Conservation (phyloP, 371 early-diverging fungal genomes). For the Mortierella sp. region DNA sequence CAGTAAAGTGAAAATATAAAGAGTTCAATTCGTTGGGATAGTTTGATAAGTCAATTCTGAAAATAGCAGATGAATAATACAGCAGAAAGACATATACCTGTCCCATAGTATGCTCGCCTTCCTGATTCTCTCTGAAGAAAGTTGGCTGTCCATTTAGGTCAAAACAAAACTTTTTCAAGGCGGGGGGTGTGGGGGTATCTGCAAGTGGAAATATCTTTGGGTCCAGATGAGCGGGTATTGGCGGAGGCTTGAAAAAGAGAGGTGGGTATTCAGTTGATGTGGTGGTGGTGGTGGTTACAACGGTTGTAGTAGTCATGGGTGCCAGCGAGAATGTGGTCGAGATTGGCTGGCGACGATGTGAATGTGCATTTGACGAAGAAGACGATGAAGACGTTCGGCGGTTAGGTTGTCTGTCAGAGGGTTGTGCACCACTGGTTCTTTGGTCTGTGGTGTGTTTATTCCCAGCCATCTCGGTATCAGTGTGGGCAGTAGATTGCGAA, state of each 20-base stretch:
- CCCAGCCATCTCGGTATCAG: slow-evolving; percentile 15
- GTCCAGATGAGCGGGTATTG: slow-evolving; percentile 60
- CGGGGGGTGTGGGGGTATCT: slow-evolving; percentile 71
- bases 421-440: slow-evolving; percentile 3
- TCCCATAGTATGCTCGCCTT: slow-evolving; percentile 57
- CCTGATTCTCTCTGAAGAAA: slow-evolving; percentile 67
- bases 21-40: too few relatives aligned
- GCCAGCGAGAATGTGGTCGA: slow-evolving; percentile 59
- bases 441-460: slow-evolving; percentile 1
- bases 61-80: not conserved
- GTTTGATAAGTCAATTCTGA: too few relatives aligned
- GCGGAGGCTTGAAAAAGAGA: slow-evolving; percentile 62
- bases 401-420: not conserved
- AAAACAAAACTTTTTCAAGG: slow-evolving; percentile 71
- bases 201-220: slow-evolving; percentile 69
- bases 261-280: slow-evolving; percentile 72
- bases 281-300: slow-evolving; percentile 75
- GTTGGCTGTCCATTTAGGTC: slow-evolving; percentile 73
- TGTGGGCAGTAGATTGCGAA: not conserved
- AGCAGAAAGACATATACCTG: slow-evolving; percentile 32
- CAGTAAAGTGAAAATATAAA: too few relatives aligned
- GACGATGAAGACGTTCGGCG: slow-evolving; percentile 24
- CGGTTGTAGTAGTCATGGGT: slow-evolving; percentile 63
- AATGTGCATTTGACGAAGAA: slow-evolving; percentile 1
- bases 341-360: slow-evolving; percentile 41